Evolutionary conservation across 1,284 basidiomycete species (phyloP), one percentile per base, ranked within the genome.

Genomic region (Apiotrichum domesticum): DNA sequence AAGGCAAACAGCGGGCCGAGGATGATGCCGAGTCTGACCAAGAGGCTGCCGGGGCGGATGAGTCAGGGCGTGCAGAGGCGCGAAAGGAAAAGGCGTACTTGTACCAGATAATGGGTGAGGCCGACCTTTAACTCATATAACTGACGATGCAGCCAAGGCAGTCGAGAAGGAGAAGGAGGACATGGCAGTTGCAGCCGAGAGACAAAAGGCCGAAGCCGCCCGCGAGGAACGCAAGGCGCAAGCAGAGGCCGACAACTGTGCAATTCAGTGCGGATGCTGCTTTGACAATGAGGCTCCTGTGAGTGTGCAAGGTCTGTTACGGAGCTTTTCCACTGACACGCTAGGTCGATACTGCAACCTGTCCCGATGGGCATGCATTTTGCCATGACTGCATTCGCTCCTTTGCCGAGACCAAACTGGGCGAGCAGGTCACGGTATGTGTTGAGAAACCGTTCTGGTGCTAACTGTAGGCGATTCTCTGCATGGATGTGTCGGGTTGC

Each of bases 261-360:
- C 84, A 2, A 82, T 89, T 45, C 87, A 90, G 66, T 92, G 90
- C 65, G 87, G 85, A 14, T 92, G 89, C 66, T 92, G 90, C 74
- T 93, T 90, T 68, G 77, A 81, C 4, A 78, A 77, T 3, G 87
- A 85, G 61, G 72, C 84, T 6, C 85, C 87, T 71, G 88, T 90
- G 70, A 62, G 88, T 77, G 48, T 39, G 37, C 7, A 39, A 21
- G 21, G 21, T 21, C 21, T 21, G 21, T 21, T 21, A 21, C 21
- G 21, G 21, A 21, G 21, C 21, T 21, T 21, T 21, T 21, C 21
- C 21, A 21, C 37, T 8, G 13, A 39, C 37, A 39, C 13, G 13
- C 37, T 66, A 91, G 88, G 82, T 84, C 48, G 83, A 87, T 63
- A 87, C 91, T 84, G 80, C 88, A 3, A 87, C 92, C 73, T 93